A percentile compares a stretch with the other conserved stretches of the same genome.
These are phyloP conservation scores for Hortiboletus rubellus DNA, from an alignment of 1,284 basidiomycete genomes.

Conservation along the genomic window DNA sequence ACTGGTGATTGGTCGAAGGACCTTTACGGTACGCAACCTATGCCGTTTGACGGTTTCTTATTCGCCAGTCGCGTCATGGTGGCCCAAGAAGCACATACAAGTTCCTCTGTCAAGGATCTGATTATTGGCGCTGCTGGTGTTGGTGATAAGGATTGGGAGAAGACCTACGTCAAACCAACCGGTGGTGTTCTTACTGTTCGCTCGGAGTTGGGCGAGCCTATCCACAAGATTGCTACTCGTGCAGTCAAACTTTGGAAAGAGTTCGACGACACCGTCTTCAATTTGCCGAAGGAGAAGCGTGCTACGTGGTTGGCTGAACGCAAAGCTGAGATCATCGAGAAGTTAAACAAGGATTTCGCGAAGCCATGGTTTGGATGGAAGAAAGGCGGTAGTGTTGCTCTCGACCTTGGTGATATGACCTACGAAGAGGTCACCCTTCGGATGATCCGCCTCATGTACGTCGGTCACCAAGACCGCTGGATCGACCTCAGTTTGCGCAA, in stretches of 20 bases:
- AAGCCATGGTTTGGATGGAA: conserved; percentile 98
- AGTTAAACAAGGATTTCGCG: conserved; percentile 93
- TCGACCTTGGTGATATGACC: conserved; percentile 94
- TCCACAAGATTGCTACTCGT: conserved; percentile 98
- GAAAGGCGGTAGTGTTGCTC: conserved; percentile 83
- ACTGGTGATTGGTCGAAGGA: conserved; percentile 93
- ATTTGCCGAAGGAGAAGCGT: conserved; percentile 93
- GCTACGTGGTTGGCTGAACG: conserved; percentile 84
- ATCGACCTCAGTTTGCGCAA: conserved; percentile 93
- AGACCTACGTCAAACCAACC: conserved; percentile 91
- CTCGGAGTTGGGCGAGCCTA: conserved; percentile 97
- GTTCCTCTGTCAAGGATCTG: conserved; percentile 91
- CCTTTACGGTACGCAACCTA: conserved; percentile 85
- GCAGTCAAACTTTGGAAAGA: conserved; percentile 98
- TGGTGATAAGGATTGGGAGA: conserved; percentile 90
- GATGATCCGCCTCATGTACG: conserved; percentile 93
- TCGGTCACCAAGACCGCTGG: conserved; percentile 90
- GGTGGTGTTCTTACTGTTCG: conserved; percentile 96
- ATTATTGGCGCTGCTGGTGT: conserved; percentile 96
- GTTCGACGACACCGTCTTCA: conserved; percentile 96
- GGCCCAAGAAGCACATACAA: conserved; percentile 96
- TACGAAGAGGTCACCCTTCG: conserved; percentile 95
- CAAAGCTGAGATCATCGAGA: conserved; percentile 86
- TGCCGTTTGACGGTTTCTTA: conserved; percentile 98
- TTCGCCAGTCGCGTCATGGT: conserved; percentile 98